Conservation (phyloP, 2,329 filamentous ascomycete genomes). For the Colletotrichum agaves region DNA sequence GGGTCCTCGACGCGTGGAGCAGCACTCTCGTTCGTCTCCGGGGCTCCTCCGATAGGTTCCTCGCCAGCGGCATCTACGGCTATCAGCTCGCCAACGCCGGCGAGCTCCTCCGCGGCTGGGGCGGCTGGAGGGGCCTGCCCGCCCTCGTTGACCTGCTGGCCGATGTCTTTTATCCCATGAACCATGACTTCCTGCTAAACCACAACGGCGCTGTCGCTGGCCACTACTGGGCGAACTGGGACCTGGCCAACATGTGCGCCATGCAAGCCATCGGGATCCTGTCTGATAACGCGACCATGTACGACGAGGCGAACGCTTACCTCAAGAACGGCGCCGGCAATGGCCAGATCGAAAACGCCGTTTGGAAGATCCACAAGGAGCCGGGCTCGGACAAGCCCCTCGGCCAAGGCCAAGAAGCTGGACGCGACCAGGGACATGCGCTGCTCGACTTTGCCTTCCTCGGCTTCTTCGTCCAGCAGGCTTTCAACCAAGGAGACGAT, state of each 20-base stretch:
- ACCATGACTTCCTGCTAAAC: slow-evolving; percentile 49
- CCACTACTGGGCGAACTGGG: slow-evolving; percentile 58
- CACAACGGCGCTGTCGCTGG: slow-evolving; percentile 49
- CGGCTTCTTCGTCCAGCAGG: slow-evolving; percentile 53
- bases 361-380: slow-evolving; percentile 46
- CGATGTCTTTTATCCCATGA: slow-evolving; percentile 52
- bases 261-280: slow-evolving; percentile 55
- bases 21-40: slow-evolving; percentile 46
- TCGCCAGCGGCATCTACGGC: slow-evolving; percentile 56
- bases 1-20: slow-evolving; percentile 52
- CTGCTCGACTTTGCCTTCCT: slow-evolving; percentile 52
- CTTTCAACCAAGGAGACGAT: slow-evolving; percentile 55
- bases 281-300: slow-evolving; percentile 54
- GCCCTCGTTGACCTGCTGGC: slow-evolving; percentile 46
- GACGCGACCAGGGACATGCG: slow-evolving; percentile 58
- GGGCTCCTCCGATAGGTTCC: slow-evolving; percentile 50
- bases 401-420: slow-evolving; percentile 53
- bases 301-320: slow-evolving; percentile 51
- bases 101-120: slow-evolving; percentile 52
- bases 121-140: slow-evolving; percentile 44
- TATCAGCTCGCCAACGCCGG: slow-evolving; percentile 59
- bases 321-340: slow-evolving; percentile 52
- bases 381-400: slow-evolving; percentile 45
- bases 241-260: slow-evolving; percentile 55
- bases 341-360: slow-evolving; percentile 48